Evolutionary conservation across 495 filamentous ascomycete genomes (phyloP), one percentile per base, ranked within the genome.

Genomic region (Hyaloscypha bicolor): DNA sequence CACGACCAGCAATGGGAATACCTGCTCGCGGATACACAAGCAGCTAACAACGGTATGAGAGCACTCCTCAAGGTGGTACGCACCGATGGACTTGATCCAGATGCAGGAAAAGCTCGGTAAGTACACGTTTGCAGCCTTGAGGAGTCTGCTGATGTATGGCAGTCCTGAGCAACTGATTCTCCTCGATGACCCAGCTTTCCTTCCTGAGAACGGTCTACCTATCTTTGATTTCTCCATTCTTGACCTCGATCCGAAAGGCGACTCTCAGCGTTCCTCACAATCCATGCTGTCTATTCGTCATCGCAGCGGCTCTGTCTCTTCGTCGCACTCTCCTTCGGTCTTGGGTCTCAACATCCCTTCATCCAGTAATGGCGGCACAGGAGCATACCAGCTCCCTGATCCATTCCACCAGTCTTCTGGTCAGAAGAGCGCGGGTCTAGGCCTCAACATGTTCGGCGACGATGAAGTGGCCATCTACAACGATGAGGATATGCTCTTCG

Each of bases 1-100:
- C 96, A 92, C 73, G 84, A 83, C 29, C 90, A 96, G 71, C 95
- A 98, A 78, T 96, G 90, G 68, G 85, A 86, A 16, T 97, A 97
- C 76, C 86, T 95, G 12, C 86, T 96, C 31, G 79, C 85, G 12
- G 95, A 98, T 72, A 88, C 90, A 6, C 89, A 94, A 75, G 85
- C 85, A 63, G 88, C 91, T 59, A 90, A 93, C 69, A 85, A 85
- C 69, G 87, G 86, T 68, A 91, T 97, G 85, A 79, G 83, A 57
- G 69, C 85, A 12, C 83, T 92, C 74, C 76, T 93, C 66, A 87
- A 82, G 63, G 75, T 80, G 39, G 68, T 79, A 60, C 63, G 70
- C 12, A 64, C 65, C 33, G 80, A 81, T 42, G 86, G 87, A 6
- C 76, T 96, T 32, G 92, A 97, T 76, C 76, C 86, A 5, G 83